Evolutionary conservation across 1,284 basidiomycete species (phyloP).

Genomic region (Peniophora sp.): DNA sequence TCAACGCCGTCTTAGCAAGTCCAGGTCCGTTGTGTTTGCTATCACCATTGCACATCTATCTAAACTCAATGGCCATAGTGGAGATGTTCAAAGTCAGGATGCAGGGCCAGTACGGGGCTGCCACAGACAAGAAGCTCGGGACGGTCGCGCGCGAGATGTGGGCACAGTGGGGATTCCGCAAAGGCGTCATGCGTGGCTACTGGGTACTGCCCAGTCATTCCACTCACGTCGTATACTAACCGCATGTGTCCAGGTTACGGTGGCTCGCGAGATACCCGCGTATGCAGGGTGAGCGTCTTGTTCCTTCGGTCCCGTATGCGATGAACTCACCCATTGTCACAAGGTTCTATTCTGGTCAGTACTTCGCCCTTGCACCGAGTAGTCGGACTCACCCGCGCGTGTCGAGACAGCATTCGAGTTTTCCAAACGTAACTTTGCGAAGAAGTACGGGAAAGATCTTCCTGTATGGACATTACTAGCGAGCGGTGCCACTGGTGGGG

Average conservation of each 20-base stretch:
- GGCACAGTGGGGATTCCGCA: slow-evolving; percentile 72
- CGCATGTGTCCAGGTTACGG: slow-evolving; percentile 59
- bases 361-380: neutral
- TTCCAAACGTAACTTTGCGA: slow-evolving; percentile 71
- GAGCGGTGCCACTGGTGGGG: slow-evolving; percentile 85
- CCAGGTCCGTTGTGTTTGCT: slow-evolving; percentile 49
- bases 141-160: slow-evolving; percentile 78
- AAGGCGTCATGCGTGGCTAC: slow-evolving; percentile 93
- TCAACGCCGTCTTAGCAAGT: slow-evolving; percentile 82
- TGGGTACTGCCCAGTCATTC: slow-evolving; percentile 52
- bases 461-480: slow-evolving; percentile 87
- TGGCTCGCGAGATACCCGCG: slow-evolving; percentile 88
- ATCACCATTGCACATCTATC: neutral
- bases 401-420: slow-evolving; percentile 69
- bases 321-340: no score
- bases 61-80: slow-evolving; percentile 31
- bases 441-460: slow-evolving; percentile 54
- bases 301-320: no score
- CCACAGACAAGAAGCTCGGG: slow-evolving; percentile 70
- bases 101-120: slow-evolving; percentile 86
- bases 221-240: neutral
- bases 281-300: slow-evolving; percentile 72
- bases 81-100: slow-evolving; percentile 95
- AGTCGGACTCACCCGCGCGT: neutral
- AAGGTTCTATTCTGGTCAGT: slow-evolving; percentile 70